Conservation (phyloP, 2,329 filamentous ascomycete genomes). For the Curvularia sp. region DNA sequence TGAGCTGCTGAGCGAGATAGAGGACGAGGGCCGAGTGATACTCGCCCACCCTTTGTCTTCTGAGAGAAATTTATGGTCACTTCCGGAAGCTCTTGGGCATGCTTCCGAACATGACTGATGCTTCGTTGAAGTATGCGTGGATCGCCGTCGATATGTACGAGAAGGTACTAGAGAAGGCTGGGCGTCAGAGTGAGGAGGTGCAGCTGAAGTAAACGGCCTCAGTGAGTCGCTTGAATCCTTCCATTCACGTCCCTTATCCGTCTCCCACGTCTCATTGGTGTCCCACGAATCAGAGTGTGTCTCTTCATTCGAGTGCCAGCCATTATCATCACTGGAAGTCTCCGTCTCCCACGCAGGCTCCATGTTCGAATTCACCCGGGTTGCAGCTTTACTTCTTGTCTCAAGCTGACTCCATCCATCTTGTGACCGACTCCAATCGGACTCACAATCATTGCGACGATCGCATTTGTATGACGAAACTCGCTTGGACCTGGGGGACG, state of each 20-base stretch:
- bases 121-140: background rate
- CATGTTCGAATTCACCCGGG: conserved; percentile 24
- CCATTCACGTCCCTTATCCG: conserved; percentile 3
- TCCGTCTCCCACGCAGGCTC: conserved; percentile 18
- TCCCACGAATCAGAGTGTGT: conserved; percentile 30
- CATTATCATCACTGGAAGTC: conserved; percentile 9
- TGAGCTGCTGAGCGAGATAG: conserved; percentile 15
- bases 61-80: conserved; percentile 4
- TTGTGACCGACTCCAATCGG: conserved; percentile 15
- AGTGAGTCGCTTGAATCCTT: conserved; percentile 4
- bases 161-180: background rate
- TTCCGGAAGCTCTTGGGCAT: background rate
- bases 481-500: background rate
- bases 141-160: background rate
- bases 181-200: background rate
- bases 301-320: conserved; percentile 24
- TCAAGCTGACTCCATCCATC: conserved; percentile 9
- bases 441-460: background rate
- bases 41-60: conserved; percentile 19
- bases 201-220: conserved; percentile 1
- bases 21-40: conserved; percentile 15
- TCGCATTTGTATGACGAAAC: background rate
- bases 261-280: conserved; percentile 26
- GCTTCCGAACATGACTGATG: conserved; percentile 13
- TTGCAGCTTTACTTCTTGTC: conserved; percentile 8